phyloP scores from a whole-genome alignment of 441 rosid genomes.

The Manihot esculenta region DNA sequence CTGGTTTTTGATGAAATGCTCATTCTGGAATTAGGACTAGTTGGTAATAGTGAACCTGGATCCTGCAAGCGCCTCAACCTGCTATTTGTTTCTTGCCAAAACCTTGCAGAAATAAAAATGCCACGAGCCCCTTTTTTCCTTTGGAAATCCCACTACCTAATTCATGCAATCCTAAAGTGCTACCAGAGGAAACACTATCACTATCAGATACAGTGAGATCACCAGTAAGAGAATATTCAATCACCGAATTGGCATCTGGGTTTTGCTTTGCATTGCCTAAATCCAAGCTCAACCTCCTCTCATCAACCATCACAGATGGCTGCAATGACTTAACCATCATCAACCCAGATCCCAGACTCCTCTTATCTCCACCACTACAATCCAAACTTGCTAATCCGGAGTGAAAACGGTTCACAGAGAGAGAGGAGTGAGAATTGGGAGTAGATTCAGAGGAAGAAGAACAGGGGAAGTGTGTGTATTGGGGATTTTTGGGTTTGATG shows the following conservation, averaged over 20 bases:
- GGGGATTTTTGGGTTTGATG: too few relatives aligned
- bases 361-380: too few relatives aligned
- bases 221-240: constrained; percentile 31
- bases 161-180: constrained; percentile 57
- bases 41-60: constrained; percentile 43
- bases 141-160: constrained; percentile 33
- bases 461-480: too few relatives aligned
- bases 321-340: too few relatives aligned
- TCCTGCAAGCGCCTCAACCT: constrained; percentile 50
- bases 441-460: too few relatives aligned
- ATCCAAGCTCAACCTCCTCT: too few relatives aligned
- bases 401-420: too few relatives aligned
- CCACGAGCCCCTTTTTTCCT: constrained; percentile 47
- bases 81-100: constrained; percentile 64
- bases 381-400: too few relatives aligned
- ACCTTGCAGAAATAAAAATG: constrained; percentile 54
- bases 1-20: constrained; percentile 37
- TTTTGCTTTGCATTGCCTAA: too few relatives aligned
- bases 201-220: constrained; percentile 63
- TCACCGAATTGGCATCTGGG: constrained; percentile 33
- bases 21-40: constrained; percentile 34
- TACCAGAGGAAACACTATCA: constrained; percentile 77
- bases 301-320: too few relatives aligned
- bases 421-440: too few relatives aligned
- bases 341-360: too few relatives aligned